Evolutionary conservation across 2,329 filamentous ascomycete genomes (phyloP), one percentile per base, ranked within the genome.

Genomic region (Ambrosiella beaveri): DNA sequence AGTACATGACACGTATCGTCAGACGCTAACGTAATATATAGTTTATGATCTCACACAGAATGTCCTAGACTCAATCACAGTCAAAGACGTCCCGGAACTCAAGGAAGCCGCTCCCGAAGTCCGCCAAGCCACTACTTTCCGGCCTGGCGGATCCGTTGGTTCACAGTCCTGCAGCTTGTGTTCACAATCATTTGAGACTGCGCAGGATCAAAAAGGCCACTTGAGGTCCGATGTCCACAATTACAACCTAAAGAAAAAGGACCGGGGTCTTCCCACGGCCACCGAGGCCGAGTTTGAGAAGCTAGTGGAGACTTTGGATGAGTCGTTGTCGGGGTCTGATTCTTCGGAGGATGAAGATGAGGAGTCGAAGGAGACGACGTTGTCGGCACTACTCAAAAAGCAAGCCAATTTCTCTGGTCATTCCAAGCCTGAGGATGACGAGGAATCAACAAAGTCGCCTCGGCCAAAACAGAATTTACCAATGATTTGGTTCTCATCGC

Each of bases 201-300:
- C 95, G 7, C 76, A 82, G 61, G 91, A 97, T 62, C 91, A 97
- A 67, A 80, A 88, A 61, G 78, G 81, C 60, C 93, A 98, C 70
- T 82, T 88, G 59, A 86, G 87, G 65, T 95, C 91, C 8, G 93
- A 98, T 66, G 76, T 94, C 54, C 93, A 98, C 69, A 80, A 85
- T 63, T 98, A 96, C 72, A 98, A 98, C 68, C 72, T 97, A 61
- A 97, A 95, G 71, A 86, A 91, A 67, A 95, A 88, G 73, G 73
- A 95, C 59, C 82, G 88, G 52, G 87, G 87, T 0, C 75, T 77
- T 59, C 77, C 76, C 8, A 71, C 86, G 0, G 84, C 96, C 1
- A 80, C 81, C 1, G 93, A 98, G 66, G 69, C 67, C 7, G 89
- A 95, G 39, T 98, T 98, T 64, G 87, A 93, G 67, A 87, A 84